A percentile compares a stretch with the other conserved stretches of the same genome.
Conservation (phyloP, 1,284 basidiomycete genomes). For the Cryptococcus amylolentus region DNA sequence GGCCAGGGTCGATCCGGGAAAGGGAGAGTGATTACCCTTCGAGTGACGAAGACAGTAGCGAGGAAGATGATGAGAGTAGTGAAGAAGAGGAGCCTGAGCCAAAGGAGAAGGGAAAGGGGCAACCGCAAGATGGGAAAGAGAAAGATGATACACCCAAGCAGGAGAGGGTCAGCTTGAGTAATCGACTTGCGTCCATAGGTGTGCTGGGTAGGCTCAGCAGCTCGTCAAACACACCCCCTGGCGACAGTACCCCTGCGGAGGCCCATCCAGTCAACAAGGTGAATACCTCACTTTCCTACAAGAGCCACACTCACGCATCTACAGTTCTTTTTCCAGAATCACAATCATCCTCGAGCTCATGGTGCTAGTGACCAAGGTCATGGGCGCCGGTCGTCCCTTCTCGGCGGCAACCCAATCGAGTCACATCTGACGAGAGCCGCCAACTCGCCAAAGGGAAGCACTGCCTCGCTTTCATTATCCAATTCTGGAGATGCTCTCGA, state of each 20-base stretch:
- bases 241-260: conserved; percentile 49
- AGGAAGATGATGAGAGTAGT: conserved; percentile 51
- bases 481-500: conserved; percentile 14
- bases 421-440: conserved; percentile 1
- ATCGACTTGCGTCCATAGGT: conserved; percentile 69
- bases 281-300: no score
- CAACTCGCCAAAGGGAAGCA: conserved; percentile 20
- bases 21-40: conserved; percentile 62
- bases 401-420: conserved; percentile 12
- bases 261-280: no score
- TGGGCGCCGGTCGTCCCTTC: conserved; percentile 19
- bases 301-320: conserved; percentile 25
- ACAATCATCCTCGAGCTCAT: conserved; percentile 1
- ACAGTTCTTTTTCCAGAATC: conserved; percentile 20
- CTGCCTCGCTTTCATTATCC: conserved; percentile 12
- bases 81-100: background rate
- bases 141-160: conserved; percentile 49
- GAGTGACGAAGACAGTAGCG: conserved; percentile 14
- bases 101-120: conserved; percentile 48
- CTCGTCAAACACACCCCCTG: conserved; percentile 9
- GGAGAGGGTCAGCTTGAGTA: conserved; percentile 58
- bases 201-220: conserved; percentile 45
- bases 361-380: conserved; percentile 7
- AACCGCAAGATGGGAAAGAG: conserved; percentile 21
- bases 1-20: conserved; percentile 43